Conservation (phyloP, 352 stramenopile genomes). For the Pythium scleroteichum region DNA sequence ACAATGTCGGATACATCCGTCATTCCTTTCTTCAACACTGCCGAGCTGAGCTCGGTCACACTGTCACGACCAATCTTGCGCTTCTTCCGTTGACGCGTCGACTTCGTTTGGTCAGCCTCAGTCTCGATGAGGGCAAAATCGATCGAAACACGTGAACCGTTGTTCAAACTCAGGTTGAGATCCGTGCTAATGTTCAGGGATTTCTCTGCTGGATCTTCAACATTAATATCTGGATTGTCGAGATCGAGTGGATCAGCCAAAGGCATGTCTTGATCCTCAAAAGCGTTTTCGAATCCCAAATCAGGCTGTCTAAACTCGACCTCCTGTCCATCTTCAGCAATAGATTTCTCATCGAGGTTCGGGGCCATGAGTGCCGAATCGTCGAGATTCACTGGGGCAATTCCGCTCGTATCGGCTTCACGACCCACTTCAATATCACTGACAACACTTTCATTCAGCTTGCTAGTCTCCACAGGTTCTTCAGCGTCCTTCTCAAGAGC, state of each 20-base stretch:
- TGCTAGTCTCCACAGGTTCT: conserved; percentile 18
- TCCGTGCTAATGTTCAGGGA: conserved; percentile 71
- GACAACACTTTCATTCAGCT: conserved; percentile 62
- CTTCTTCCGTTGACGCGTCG: conserved; percentile 69
- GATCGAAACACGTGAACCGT: conserved; percentile 63
- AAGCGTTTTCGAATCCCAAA: conserved; percentile 61
- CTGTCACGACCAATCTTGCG: conserved; percentile 79
- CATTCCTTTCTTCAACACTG: conserved; percentile 77
- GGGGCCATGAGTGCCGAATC: conserved; percentile 53
- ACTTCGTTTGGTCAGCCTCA: conserved; percentile 33
- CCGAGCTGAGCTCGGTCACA: conserved; percentile 77
- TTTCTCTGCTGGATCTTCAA: conserved; percentile 37
- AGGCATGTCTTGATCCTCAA: conserved; percentile 57
- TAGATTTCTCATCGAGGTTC: conserved; percentile 47
- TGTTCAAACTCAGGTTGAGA: conserved; percentile 67
- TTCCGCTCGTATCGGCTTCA: conserved; percentile 53
- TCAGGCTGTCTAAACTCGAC: conserved; percentile 40
- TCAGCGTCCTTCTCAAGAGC: conserved; percentile 46
- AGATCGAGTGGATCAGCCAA: conserved; percentile 38
- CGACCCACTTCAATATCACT: conserved; percentile 85
- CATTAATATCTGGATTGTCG: conserved; percentile 40
- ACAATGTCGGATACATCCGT: conserved; percentile 77
- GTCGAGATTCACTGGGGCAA: conserved; percentile 44
- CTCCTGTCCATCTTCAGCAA: conserved; percentile 38
- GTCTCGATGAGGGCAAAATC: conserved; percentile 56